Base-by-base conservation (phyloP, 176 grass and related monocot genomes). In the Rhynchospora tenuis region DNA sequence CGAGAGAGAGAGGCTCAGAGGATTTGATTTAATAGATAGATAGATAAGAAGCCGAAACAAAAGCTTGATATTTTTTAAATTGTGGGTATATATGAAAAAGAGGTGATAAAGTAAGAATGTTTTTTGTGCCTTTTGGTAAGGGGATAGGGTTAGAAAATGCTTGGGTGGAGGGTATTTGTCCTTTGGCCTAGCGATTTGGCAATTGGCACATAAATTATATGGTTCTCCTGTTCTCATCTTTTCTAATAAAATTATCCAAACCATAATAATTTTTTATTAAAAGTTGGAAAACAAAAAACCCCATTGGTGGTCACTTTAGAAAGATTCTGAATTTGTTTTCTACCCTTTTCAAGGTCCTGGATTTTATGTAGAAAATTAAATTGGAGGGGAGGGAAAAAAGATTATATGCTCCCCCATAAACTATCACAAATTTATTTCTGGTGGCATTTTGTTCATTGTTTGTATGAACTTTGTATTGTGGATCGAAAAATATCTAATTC, bases 141-240 rank as follows among this genome's bases (percentile, higher is more conserved):
- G 86, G 46, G 90, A 95, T 95, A 95, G 90, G 93, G 90, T 86
- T 92, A 23, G 68, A 19, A 43, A 27, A 6, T 14, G 14, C 78
- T 73, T 90, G 93, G 84, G 88, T 95, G 93, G 93, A 92, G 88
- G 90, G 87, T 60, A 92, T 86, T 84, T 72, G 79, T 56, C 84
- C 62, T 60, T 81, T 80, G 23, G 9, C 38, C 29, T 16, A 1
- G 19, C 61, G 44, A 82, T 82, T 24, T 65, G 16, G 42, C 80
- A 82, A 67, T 24, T 65, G 17, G 59, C 80, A 82, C 59, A n/a
- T 58, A 9, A 47, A 44, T 12, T 22, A 63, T 81, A 81, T 81
- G 78, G 78, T 48, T 52, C 57, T 17, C 23, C 15, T 57, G 12
- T 52, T 55, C 78, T 81, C 78, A 48, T 65, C 20, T 66, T 48